Evolutionary conservation across 805 yeast genomes (phyloP).

Genomic region (Candida maesae): DNA sequence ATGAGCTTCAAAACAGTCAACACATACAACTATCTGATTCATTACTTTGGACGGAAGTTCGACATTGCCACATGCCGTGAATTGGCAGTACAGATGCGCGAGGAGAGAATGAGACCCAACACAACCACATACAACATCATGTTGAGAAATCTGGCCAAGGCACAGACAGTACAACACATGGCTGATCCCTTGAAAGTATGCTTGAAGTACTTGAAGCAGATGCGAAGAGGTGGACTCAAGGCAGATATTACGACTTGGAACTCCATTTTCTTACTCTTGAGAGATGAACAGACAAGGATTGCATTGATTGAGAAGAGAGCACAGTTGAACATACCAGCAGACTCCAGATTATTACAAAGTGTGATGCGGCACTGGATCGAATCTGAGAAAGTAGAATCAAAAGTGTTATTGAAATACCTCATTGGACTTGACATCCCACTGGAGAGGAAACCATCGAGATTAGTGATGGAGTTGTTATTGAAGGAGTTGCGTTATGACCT

Average conservation of each 20-base stretch:
- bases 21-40: conserved; percentile 36
- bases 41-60: conserved; percentile 33
- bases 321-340: conserved; percentile 30
- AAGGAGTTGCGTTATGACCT: conserved; percentile 26
- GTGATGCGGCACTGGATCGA: conserved; percentile 25
- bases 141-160: conserved; percentile 29
- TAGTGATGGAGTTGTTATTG: conserved; percentile 27
- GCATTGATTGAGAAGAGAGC: conserved; percentile 31
- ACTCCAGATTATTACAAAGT: conserved; percentile 25
- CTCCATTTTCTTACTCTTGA: conserved; percentile 30
- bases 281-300: conserved; percentile 32
- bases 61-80: conserved; percentile 41
- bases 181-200: conserved; percentile 28
- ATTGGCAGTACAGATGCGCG: conserved; percentile 37
- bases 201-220: conserved; percentile 28
- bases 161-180: conserved; percentile 28
- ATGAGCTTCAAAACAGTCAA: conserved; percentile 28
- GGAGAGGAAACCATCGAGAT: conserved; percentile 23
- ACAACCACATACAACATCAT: conserved; percentile 38
- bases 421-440: conserved; percentile 24
- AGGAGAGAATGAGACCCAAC: conserved; percentile 31
- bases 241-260: conserved; percentile 39
- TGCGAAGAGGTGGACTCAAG: conserved; percentile 26
- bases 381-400: conserved; percentile 6
- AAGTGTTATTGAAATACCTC: conserved; percentile 14